Evolutionary conservation across 1,284 basidiomycete species (phyloP).

Genomic region (Phellinidium pouzarii): DNA sequence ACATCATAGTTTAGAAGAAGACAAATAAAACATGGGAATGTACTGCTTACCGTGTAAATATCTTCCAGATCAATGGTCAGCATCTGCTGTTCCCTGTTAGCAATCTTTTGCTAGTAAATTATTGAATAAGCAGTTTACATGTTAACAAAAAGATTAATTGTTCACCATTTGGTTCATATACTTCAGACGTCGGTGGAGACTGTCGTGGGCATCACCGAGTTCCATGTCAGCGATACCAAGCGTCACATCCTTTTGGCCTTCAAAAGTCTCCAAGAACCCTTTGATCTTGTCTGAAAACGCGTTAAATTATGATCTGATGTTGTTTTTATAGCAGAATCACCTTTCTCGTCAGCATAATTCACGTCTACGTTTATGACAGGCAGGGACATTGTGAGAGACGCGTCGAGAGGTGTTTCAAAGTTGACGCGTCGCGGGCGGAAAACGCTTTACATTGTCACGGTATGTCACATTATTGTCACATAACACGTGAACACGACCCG

Average conservation of each 20-base stretch:
- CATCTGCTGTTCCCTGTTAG: constrained; percentile 88
- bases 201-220: constrained; percentile 48
- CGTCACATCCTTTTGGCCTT: constrained; percentile 60
- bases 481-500: no score
- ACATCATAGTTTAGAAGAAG: not conserved
- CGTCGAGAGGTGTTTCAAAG: not conserved
- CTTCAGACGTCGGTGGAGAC: constrained; percentile 50
- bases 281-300: constrained; percentile 53
- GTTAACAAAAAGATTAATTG: constrained; percentile 26
- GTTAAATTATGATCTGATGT: constrained; percentile 5
- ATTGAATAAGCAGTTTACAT: constrained; percentile 24
- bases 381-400: constrained; percentile 33
- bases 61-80: constrained; percentile 81
- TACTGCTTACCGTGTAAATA: constrained; percentile 49
- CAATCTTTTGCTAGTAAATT: constrained; percentile 71
- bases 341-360: constrained; percentile 43
- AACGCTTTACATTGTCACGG: not conserved
- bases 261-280: constrained; percentile 63
- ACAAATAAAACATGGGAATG: constrained; percentile 10
- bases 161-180: constrained; percentile 88
- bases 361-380: constrained; percentile 44
- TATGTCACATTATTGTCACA: not conserved
- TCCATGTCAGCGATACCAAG: constrained; percentile 66
- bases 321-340: constrained; percentile 21
- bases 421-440: not conserved